Evolutionary conservation across 805 yeast species (phyloP), one percentile per base, ranked within the genome.

Genomic region (Ogataea ganodermae): DNA sequence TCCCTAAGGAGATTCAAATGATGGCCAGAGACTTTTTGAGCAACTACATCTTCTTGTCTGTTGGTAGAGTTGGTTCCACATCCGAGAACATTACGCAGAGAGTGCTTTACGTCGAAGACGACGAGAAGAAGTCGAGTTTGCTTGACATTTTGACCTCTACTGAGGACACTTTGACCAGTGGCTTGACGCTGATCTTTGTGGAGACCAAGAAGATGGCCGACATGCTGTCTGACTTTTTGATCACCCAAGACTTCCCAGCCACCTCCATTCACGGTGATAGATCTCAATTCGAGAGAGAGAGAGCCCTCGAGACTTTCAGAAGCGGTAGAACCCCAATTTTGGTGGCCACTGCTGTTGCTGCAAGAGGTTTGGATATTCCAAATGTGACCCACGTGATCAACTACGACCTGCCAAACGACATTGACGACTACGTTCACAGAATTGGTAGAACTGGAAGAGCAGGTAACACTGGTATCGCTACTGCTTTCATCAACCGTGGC

Each of bases 401-500:
- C 81, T 94, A 86, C 71, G 99, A 94, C 69, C 79, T 94, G 70
- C 99, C 99, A 70, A 77, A 86, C 67, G 98, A 94, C 71, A 87
- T 94, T 65, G 99, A 94, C 72, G 99, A 94, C 73, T 94, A 94
- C 68, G 99, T 94, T 50, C 99, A 94, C 78, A 88, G 99, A 78
- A 94, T 94, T 68, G 99, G 99, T 82, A 92, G 99, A 84, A 94
- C 99, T 66, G 99, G 99, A 75, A 94, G 99, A 84, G 99, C 99
- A 64, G 99, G 99, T 81, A 94, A 94, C 77, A 84, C 86, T 53
- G 99, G 99, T 87, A 79, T 88, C 62, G 97, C 99, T 57, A 91
- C 97, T 58, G 96, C 99, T 43, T 94, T 94, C 78, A 89, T 94
- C 75, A 94, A 94, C 86, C 87, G 98, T 76, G 86, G 86, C 69